Evolutionary conservation across 495 filamentous ascomycete species (phyloP).

Genomic region (Penicillium cinerascens): DNA sequence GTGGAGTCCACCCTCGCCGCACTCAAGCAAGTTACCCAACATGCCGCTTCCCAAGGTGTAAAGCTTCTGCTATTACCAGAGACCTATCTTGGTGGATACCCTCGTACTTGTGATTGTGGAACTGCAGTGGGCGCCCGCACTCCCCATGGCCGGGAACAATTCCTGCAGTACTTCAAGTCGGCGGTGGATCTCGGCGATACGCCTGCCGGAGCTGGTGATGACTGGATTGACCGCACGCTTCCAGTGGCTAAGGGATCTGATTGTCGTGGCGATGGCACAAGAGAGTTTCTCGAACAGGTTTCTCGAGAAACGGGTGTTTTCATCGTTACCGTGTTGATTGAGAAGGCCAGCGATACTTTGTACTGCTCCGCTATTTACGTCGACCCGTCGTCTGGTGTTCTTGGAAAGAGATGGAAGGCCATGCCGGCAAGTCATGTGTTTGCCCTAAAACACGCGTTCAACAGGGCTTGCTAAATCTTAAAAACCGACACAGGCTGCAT

Average conservation of each 20-base stretch:
- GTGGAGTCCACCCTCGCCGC: conserved; percentile 62
- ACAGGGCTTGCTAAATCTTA: not conserved
- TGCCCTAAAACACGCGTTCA: no score
- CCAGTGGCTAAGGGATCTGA: conserved; percentile 45
- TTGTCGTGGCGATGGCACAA: conserved; percentile 76
- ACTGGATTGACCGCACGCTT: conserved; percentile 66
- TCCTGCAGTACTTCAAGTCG: conserved; percentile 70
- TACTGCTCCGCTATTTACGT: conserved; percentile 86
- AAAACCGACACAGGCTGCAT: conserved; percentile 55
- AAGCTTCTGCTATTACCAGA: conserved; percentile 88
- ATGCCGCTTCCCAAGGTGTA: conserved; percentile 45
- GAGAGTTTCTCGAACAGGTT: conserved; percentile 72
- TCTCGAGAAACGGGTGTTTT: conserved; percentile 76
- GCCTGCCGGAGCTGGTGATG: conserved; percentile 65
- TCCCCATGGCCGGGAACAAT: conserved; percentile 74
- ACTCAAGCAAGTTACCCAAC: conserved; percentile 53
- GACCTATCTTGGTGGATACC: conserved; percentile 91
- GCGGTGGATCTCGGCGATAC: conserved; percentile 88
- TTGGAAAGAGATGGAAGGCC: conserved; percentile 91
- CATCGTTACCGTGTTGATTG: conserved; percentile 73
- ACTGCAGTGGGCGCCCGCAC: conserved; percentile 66
- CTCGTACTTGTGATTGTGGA: conserved; percentile 78
- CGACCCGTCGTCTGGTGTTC: conserved; percentile 62
- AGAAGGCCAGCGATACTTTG: conserved; percentile 73
- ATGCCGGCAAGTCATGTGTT: conserved; percentile 62